Base-by-base conservation (phyloP, 116 monocot species). In the Cymodocea nodosa region DNA sequence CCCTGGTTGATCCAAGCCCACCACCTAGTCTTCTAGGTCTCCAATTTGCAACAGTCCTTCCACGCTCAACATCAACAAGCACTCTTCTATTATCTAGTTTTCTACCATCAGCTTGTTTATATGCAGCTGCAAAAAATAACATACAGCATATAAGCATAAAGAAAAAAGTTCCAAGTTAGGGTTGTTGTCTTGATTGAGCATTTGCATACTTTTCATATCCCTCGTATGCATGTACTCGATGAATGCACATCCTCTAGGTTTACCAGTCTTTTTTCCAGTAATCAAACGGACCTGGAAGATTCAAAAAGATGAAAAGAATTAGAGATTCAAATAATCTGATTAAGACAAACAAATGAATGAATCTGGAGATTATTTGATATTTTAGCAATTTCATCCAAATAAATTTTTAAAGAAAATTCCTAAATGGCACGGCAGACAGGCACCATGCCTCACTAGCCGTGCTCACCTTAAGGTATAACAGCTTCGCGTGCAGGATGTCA, bases 41-140 rank as follows among this genome's bases (percentile, higher is more conserved):
- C 87, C 87, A 98, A 74, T 98, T 92, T 49, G 92, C 86, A 57
- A 98, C 92, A 56, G 92, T 92, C 75, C 98, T 89, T 65, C 98
- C 98, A 63, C 98, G 89, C 76, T 98, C 98, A 64, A 98, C 98
- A 81, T 98, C 92, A 67, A 92, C 98, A 64, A 98, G 81, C 4
- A 98, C 92, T 60, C 92, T 80, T 69, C 63, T 79, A 72, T 78
- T 84, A 71, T 98, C 98, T 53, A 98, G 50, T 69, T 98, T 98
- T 72, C 82, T 92, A 40, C 98, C 92, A 84, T 98, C 98, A 70
- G 89, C 98, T 86, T 98, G 92, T 75, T 98, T 95, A 67, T 95
- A 95, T 23, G 90, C 94, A 87, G 75, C 94, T 95, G 82, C 60
- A 84, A 71, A 35, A 65, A 61, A 59, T 56, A 60, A 25, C 24